Evolutionary conservation across 306 rosid genomes (phyloP).

Genomic region (Glycine soja): DNA sequence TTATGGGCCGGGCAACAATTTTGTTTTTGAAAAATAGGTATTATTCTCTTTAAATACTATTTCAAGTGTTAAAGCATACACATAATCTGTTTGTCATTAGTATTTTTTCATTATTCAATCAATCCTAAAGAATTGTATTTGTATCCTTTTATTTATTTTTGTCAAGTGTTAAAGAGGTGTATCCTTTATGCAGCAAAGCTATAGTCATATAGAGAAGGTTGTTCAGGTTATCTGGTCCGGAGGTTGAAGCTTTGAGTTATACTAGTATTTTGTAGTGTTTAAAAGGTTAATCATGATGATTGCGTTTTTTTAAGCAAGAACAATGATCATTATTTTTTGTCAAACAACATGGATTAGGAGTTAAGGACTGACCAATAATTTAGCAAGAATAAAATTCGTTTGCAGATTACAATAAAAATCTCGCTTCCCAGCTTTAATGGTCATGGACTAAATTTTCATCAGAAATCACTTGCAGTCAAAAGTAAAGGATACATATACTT

Average conservation of each 20-base stretch:
- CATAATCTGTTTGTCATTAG: neutral
- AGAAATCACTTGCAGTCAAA: neutral
- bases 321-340: neutral
- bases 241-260: neutral
- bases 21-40: neutral
- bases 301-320: neutral
- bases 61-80: conserved; percentile 12
- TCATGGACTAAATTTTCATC: neutral
- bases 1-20: neutral
- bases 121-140: neutral
- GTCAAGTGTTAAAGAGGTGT: neutral
- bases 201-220: neutral
- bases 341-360: neutral
- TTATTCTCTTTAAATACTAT: neutral
- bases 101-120: conserved; percentile 1
- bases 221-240: neutral
- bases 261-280: neutral
- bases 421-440: neutral
- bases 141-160: neutral
- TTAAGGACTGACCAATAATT: neutral
- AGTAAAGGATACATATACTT: no score
- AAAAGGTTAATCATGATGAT: neutral
- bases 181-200: neutral
- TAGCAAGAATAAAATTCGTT: neutral
- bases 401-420: neutral